These are phyloP conservation scores for Brassica cretica DNA, from an alignment of 345 rosid genomes.

Conservation along the genomic window DNA sequence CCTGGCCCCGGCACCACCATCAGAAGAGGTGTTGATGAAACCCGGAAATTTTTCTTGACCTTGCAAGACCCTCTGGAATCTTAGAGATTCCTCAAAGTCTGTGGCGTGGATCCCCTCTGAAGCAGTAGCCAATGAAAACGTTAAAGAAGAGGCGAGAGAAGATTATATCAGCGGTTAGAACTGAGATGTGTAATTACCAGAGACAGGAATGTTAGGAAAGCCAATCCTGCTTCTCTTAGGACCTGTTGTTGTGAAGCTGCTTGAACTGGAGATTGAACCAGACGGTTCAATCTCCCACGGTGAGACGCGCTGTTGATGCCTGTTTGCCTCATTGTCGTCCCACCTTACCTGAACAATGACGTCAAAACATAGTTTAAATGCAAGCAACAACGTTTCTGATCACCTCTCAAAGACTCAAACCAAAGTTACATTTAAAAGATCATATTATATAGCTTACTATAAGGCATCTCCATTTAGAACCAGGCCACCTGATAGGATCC, in stretches of 20 bases:
- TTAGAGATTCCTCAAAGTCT: slow-evolving; percentile 84
- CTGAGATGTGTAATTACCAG: slow-evolving; percentile 45
- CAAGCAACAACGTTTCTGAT: background rate
- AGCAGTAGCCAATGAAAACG: background rate
- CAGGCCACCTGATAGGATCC: slow-evolving; percentile 92
- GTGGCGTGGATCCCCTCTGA: slow-evolving; percentile 75
- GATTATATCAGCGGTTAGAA: background rate
- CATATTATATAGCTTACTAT: slow-evolving; percentile 44
- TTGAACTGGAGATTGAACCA: slow-evolving; percentile 57
- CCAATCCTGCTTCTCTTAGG: slow-evolving; percentile 83
- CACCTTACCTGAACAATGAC: slow-evolving; percentile 69
- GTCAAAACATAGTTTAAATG: slow-evolving; percentile 19
- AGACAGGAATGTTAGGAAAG: slow-evolving; percentile 68
- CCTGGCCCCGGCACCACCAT: slow-evolving; percentile 51
- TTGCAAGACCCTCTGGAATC: slow-evolving; percentile 99
- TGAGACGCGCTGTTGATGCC: slow-evolving; percentile 72
- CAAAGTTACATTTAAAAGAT: background rate
- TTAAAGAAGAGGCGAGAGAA: background rate
- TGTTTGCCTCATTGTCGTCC: slow-evolving; percentile 67
- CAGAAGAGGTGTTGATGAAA: slow-evolving; percentile 46
- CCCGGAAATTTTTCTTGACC: slow-evolving; percentile 98
- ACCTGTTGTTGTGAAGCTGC: slow-evolving; percentile 55
- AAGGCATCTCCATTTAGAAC: slow-evolving; percentile 95
- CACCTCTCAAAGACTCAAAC: background rate
- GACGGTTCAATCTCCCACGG: slow-evolving; percentile 95